These are phyloP conservation scores for Cornus kousa DNA, from an alignment of 148 eudicot species.

Conservation along the genomic window DNA sequence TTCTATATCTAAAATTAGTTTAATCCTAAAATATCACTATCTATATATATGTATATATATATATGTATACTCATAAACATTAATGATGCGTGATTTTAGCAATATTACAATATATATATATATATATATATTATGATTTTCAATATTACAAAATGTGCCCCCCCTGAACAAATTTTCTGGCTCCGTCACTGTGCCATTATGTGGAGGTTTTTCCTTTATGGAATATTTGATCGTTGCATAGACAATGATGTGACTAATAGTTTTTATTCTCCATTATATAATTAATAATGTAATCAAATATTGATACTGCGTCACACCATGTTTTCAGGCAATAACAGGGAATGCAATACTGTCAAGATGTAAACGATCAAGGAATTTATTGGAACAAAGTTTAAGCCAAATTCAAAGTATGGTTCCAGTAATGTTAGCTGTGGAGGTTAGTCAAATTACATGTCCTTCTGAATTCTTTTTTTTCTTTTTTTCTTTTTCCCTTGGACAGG, in stretches of 20 bases:
- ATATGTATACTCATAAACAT: too few relatives aligned
- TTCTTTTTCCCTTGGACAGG: neutral
- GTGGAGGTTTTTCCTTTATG: neutral
- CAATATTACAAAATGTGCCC: too few relatives aligned
- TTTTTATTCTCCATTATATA: too few relatives aligned
- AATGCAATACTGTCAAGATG: conserved; percentile 55
- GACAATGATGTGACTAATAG: neutral
- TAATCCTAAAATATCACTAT: too few relatives aligned
- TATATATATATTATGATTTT: too few relatives aligned
- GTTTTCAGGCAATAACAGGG: conserved; percentile 76
- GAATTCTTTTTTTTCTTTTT: neutral
- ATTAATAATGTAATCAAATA: neutral
- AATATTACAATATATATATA: too few relatives aligned
- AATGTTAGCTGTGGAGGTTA: conserved; percentile 57
- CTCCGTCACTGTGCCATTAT: too few relatives aligned
- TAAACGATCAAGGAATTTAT: conserved; percentile 42
- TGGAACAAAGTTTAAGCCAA: conserved; percentile 59
- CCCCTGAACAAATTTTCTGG: too few relatives aligned
- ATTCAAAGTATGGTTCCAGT: conserved; percentile 78
- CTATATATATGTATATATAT: too few relatives aligned
- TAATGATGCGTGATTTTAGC: too few relatives aligned
- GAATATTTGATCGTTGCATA: neutral
- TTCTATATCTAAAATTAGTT: too few relatives aligned
- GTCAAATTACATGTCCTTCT: conserved; percentile 14
- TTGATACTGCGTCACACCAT: neutral